phyloP scores from a whole-genome alignment of 2,329 filamentous ascomycete genomes.

The Colletotrichum sp. region DNA sequence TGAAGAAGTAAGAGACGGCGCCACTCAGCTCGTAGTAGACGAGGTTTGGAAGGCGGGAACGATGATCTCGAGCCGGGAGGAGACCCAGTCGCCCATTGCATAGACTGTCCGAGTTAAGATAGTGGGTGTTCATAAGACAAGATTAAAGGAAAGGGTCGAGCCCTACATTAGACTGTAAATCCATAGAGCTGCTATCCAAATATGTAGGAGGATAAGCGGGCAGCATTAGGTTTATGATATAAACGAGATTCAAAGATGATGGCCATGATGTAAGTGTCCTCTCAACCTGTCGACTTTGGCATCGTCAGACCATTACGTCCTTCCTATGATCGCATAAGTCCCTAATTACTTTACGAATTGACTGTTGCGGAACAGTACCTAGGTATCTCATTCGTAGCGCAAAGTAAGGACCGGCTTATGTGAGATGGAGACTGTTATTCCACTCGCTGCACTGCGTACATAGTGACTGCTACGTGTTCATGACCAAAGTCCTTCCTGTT shows the following conservation, averaged over 20 bases:
- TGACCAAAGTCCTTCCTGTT: background rate
- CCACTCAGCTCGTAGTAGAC: slow-evolving; percentile 65
- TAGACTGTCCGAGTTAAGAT: background rate
- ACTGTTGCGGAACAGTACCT: background rate
- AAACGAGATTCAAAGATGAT: background rate
- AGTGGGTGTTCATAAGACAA: background rate
- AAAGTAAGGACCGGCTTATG: background rate
- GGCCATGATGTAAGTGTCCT: background rate
- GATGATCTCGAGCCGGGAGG: slow-evolving; percentile 42
- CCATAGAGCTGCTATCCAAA: background rate
- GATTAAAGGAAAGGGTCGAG: background rate
- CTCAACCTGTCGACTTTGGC: background rate
- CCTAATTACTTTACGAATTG: background rate
- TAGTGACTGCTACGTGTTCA: background rate
- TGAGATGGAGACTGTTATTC: background rate
- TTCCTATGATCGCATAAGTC: background rate
- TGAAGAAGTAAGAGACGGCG: slow-evolving; percentile 50
- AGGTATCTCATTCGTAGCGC: background rate
- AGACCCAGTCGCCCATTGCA: slow-evolving; percentile 4
- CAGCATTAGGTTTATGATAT: background rate
- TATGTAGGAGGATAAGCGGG: rapidly evolving
- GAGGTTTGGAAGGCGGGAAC: slow-evolving; percentile 82
- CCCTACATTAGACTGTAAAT: background rate
- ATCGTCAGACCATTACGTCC: background rate
- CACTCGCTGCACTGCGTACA: background rate